Conservation (phyloP, 2,329 filamentous ascomycete species). For the Fusarium sp. region DNA sequence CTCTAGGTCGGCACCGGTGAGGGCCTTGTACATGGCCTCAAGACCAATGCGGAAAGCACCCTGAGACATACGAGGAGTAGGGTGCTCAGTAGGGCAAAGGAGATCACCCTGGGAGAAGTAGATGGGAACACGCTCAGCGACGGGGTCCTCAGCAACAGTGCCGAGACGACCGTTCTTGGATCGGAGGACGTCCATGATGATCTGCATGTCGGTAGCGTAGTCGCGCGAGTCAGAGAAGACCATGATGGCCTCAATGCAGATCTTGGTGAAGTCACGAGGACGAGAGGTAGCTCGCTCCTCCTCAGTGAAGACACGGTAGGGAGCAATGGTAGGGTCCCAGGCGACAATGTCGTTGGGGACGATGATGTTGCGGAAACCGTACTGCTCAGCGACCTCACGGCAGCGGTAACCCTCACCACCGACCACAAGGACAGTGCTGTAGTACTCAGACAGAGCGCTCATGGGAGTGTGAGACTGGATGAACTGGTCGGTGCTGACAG, state of each 20-base stretch:
- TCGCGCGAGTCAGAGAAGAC: slow-evolving; percentile 93
- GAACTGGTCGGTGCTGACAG: slow-evolving; percentile 64
- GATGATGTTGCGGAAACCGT: slow-evolving; percentile 82
- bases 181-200: slow-evolving; percentile 82
- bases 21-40: slow-evolving; percentile 77
- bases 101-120: slow-evolving; percentile 91
- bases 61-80: slow-evolving; percentile 84
- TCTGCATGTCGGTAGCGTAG: slow-evolving; percentile 86
- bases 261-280: slow-evolving; percentile 77
- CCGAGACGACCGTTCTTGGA: slow-evolving; percentile 81
- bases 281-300: slow-evolving; percentile 72
- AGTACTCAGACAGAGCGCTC: slow-evolving; percentile 80
- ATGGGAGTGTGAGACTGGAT: slow-evolving; percentile 83
- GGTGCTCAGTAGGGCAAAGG: slow-evolving; percentile 84
- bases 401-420: slow-evolving; percentile 81
- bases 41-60: slow-evolving; percentile 85
- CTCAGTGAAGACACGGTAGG: slow-evolving; percentile 75
- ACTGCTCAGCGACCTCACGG: slow-evolving; percentile 62
- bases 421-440: slow-evolving; percentile 78
- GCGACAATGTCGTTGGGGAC: slow-evolving; percentile 84
- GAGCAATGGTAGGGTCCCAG: slow-evolving; percentile 79
- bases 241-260: slow-evolving; percentile 86
- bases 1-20: slow-evolving; percentile 62
- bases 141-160: slow-evolving; percentile 60
- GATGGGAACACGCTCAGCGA: slow-evolving; percentile 69